Base-by-base conservation (phyloP, 495 filamentous ascomycete genomes). In the Penicillium flavigenum region DNA sequence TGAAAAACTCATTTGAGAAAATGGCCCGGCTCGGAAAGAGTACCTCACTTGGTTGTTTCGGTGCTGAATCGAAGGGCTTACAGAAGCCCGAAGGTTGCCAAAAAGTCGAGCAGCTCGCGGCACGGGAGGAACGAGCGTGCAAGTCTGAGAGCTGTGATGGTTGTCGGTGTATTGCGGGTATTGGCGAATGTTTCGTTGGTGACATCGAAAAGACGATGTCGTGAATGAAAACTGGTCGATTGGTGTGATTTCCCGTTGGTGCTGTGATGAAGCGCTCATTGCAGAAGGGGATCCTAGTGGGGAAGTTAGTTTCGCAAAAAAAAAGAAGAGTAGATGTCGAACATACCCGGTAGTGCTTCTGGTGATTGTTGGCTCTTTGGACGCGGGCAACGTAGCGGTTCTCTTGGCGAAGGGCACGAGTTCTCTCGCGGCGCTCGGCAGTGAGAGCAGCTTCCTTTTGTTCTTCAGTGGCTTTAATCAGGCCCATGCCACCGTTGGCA, bases 271-370 rank as follows among this genome's bases (percentile, higher is more conserved):
- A 12, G 11, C 49, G 46, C 73, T 75, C 65, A 79, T 63, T 79
- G 76, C 51, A 79, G 63, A 49, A 79, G 74, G 22, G 76, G 75
- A 62, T 79, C 76, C 73, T 76, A 54, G 10, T 44, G 16, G 22
- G 22, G 29, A 43, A 3, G 19, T 74, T 66, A 74, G 70, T 50
- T 49, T 32, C 27, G 24, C 19, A 39, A 42, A 46, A 48, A 8
- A 24, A 41, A 11, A 29, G 19, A 52, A 24, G 42, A 12, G 20
- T 8, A 19, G 3, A 27, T 0, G 4, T 29, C 8, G 55, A 48
- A 70, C 81, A 74, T 73, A 85, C 85, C 62, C 89, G 73, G 81
- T 81, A 92, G 71, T 92, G 88, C 71, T 91, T 90, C 68, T 92
- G 89, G 69, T 69, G 77, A 68, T 92, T 92, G 51, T 68, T 74